These are phyloP conservation scores for Candida anglica DNA, from an alignment of 805 yeast species.

Conservation along the genomic window DNA sequence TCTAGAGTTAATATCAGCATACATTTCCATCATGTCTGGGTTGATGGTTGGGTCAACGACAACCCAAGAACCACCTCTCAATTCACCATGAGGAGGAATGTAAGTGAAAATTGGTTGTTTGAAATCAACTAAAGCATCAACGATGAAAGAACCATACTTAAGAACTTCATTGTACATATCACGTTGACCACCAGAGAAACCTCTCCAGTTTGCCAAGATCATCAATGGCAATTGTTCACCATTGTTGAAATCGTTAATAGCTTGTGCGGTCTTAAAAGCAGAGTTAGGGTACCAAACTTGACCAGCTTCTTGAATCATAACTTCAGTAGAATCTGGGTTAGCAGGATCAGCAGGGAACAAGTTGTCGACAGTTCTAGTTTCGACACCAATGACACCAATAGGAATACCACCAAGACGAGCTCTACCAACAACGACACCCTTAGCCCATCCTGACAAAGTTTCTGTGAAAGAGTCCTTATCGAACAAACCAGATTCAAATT, in stretches of 20 bases:
- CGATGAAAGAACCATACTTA: conserved; percentile 95
- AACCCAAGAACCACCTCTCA: conserved; percentile 99
- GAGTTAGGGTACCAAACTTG: conserved; percentile 99
- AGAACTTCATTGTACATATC: conserved; percentile 98
- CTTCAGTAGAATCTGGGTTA: conserved; percentile 89
- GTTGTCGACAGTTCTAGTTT: conserved; percentile 86
- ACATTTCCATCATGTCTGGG: conserved; percentile 98
- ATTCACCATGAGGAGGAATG: conserved; percentile 97
- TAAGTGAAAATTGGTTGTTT: conserved; percentile 96
- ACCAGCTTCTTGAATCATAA: conserved; percentile 90
- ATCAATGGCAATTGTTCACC: conserved; percentile 98
- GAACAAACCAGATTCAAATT: conserved; percentile 82
- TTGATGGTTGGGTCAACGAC: conserved; percentile 99
- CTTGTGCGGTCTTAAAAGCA: conserved; percentile 98
- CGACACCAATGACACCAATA: conserved; percentile 96
- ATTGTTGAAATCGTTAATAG: conserved; percentile 92
- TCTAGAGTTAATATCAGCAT: conserved; percentile 92
- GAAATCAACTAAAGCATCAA: conserved; percentile 93
- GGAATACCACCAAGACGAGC: conserved; percentile 99
- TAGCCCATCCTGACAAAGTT: conserved; percentile 97
- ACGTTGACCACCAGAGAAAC: conserved; percentile 99
- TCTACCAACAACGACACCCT: conserved; percentile 97
- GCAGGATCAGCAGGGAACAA: conserved; percentile 98
- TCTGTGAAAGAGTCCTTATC: conserved; percentile 94
- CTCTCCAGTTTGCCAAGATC: conserved; percentile 99